A percentile compares a stretch with the other conserved stretches of the same genome.
Evolutionary conservation across 306 rosid species (phyloP).

Genomic region (Cucurbita moschata): DNA sequence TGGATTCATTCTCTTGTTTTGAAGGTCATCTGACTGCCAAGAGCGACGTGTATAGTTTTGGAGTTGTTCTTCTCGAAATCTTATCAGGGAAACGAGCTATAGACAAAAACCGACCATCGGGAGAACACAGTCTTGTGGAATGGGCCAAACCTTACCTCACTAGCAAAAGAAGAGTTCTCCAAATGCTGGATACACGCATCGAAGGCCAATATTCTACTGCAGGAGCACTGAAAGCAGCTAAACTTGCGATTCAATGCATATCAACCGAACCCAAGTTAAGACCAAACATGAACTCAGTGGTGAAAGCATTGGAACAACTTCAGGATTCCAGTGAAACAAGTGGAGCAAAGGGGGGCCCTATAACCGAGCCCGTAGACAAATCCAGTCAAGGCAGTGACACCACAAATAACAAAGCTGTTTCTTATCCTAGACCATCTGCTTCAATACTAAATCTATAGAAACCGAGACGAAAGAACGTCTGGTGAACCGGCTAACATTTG

Average conservation of each 20-base stretch:
- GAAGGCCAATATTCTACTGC: conserved; percentile 60
- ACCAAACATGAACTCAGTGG: conserved; percentile 71
- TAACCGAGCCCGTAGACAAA: conserved; percentile 13
- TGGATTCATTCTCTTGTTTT: not conserved
- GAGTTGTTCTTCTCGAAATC: conserved; percentile 85
- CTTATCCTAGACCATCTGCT: conserved; percentile 22
- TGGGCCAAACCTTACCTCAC: conserved; percentile 89
- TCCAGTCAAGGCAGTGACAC: conserved; percentile 4
- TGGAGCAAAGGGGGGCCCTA: conserved; percentile 13
- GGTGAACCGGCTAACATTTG: not conserved
- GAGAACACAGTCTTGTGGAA: conserved; percentile 68
- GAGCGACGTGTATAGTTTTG: conserved; percentile 90
- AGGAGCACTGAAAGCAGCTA: conserved; percentile 47
- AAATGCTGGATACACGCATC: conserved; percentile 65
- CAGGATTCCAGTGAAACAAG: conserved; percentile 23
- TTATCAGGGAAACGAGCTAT: conserved; percentile 65
- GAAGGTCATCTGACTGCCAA: conserved; percentile 80
- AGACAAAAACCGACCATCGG: conserved; percentile 68
- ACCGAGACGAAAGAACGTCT: not conserved
- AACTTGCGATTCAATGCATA: conserved; percentile 56
- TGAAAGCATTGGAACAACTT: conserved; percentile 52
- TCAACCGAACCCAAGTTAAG: conserved; percentile 56
- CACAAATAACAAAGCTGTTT: conserved; percentile 6
- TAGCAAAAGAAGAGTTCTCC: conserved; percentile 57
- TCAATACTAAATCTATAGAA: conserved; percentile 18